Evolutionary conservation across 2,329 filamentous ascomycete genomes (phyloP).

Genomic region (Stagonosporopsis vannaccii): DNA sequence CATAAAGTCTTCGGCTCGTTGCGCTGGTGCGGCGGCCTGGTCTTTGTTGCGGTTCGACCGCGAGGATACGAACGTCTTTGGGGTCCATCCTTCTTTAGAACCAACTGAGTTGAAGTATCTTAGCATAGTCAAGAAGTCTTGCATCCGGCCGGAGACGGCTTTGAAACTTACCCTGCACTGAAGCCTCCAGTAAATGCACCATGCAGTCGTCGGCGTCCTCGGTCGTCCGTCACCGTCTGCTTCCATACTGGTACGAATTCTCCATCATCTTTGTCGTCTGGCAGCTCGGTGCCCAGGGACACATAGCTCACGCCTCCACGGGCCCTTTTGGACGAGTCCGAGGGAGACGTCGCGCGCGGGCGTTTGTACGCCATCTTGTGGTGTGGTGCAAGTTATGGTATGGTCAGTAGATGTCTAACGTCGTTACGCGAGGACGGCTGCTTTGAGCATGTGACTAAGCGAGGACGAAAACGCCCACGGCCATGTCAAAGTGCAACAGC

Average conservation of each 20-base stretch:
- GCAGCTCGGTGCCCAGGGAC: conserved; percentile 76
- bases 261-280: conserved; percentile 84
- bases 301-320: conserved; percentile 57
- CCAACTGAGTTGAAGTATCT: conserved; percentile 98
- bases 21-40: conserved; percentile 65
- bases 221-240: conserved; percentile 94
- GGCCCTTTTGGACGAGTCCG: conserved; percentile 74
- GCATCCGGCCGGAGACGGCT: conserved; percentile 26
- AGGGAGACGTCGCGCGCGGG: conserved; percentile 38
- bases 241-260: conserved; percentile 97
- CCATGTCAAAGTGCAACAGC: not conserved
- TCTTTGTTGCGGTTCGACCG: conserved; percentile 78
- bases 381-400: not conserved
- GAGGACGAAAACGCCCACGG: conserved; percentile 1
- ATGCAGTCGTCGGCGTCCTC: conserved; percentile 87
- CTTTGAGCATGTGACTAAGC: conserved; percentile 10
- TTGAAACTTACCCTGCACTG: conserved; percentile 80
- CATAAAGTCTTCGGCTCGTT: conserved; percentile 92
- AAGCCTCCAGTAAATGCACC: conserved; percentile 97
- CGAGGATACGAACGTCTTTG: conserved; percentile 89
- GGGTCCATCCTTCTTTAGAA: conserved; percentile 97
- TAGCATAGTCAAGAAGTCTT: conserved; percentile 49
- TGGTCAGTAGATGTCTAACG: not conserved
- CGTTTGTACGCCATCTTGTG: conserved; percentile 45
- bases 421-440: not conserved